Evolutionary conservation across 345 rosid species (phyloP).

Genomic region (Populus ilicifolia): DNA sequence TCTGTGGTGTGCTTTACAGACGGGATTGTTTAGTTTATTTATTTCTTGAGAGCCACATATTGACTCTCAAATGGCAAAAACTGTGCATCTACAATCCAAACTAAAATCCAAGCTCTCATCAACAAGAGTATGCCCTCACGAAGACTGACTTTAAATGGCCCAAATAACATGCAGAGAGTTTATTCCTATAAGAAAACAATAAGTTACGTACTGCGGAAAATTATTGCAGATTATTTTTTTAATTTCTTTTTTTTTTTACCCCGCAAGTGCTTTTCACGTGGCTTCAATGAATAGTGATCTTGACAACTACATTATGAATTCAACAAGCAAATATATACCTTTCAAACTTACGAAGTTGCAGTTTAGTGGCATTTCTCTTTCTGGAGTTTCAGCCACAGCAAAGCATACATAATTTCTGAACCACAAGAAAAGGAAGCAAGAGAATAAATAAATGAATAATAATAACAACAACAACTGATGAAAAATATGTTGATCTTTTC

Average conservation of each 20-base stretch:
- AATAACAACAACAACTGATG: neutral
- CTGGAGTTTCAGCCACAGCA: neutral
- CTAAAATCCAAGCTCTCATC: neutral
- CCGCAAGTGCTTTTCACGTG: constrained; percentile 39
- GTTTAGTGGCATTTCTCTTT: neutral
- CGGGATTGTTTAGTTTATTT: neutral
- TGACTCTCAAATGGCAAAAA: neutral
- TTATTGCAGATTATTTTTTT: neutral
- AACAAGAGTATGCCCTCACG: neutral
- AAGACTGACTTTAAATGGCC: neutral
- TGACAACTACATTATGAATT: neutral
- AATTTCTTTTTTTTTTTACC: constrained; percentile 1
- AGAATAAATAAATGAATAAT: no score
- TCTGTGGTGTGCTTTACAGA: neutral
- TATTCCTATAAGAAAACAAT: neutral
- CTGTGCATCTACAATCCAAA: neutral
- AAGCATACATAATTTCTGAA: neutral
- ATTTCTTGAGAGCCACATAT: neutral
- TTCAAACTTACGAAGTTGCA: neutral
- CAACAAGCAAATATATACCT: neutral
- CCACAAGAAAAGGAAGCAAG: neutral
- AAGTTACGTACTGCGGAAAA: neutral
- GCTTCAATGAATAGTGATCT: constrained; percentile 16
- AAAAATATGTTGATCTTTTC: neutral
- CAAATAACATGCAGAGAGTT: neutral